Evolutionary conservation across 352 stramenopile species (phyloP).

Genomic region (Phytopythium cucurbitacearum): DNA sequence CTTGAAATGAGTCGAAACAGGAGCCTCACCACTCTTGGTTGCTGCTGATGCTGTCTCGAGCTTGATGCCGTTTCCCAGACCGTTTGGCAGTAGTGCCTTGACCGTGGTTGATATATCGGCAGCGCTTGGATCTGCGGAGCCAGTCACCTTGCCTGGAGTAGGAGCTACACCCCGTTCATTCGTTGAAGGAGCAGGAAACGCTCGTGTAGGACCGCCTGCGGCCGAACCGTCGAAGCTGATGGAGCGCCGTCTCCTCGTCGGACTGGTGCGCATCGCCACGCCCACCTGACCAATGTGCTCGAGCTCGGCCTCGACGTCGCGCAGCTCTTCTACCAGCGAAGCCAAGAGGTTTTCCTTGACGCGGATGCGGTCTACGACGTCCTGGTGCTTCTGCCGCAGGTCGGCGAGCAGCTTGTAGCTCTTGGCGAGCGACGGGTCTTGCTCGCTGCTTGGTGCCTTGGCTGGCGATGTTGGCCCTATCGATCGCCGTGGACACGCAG

Average conservation of each 20-base stretch:
- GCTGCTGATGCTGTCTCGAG: background rate
- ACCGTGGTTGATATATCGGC: background rate
- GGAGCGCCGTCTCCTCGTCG: conserved; percentile 6
- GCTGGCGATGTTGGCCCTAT: background rate
- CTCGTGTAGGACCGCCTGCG: too few relatives aligned
- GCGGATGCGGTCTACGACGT: conserved; percentile 41
- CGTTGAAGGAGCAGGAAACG: too few relatives aligned
- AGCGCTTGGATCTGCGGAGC: too few relatives aligned
- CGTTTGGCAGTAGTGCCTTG: background rate
- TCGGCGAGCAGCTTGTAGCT: conserved; percentile 38
- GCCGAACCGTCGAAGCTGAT: conserved; percentile 13
- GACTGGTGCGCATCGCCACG: background rate
- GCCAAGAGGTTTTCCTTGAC: conserved; percentile 49
- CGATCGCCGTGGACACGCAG: too few relatives aligned
- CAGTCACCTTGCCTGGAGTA: too few relatives aligned
- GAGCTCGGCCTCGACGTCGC: conserved; percentile 56
- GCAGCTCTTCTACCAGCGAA: conserved; percentile 48
- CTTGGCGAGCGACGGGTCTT: conserved; percentile 28
- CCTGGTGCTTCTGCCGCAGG: conserved; percentile 32
- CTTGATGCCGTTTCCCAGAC: too few relatives aligned
- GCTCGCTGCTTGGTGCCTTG: conserved; percentile 6
- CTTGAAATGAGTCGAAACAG: conserved; percentile 30
- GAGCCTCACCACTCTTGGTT: background rate
- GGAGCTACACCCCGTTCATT: too few relatives aligned
- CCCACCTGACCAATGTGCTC: conserved; percentile 35